Evolutionary conservation across 129 eudicot genomes (phyloP).

Genomic region (Cynara cardunculus): DNA sequence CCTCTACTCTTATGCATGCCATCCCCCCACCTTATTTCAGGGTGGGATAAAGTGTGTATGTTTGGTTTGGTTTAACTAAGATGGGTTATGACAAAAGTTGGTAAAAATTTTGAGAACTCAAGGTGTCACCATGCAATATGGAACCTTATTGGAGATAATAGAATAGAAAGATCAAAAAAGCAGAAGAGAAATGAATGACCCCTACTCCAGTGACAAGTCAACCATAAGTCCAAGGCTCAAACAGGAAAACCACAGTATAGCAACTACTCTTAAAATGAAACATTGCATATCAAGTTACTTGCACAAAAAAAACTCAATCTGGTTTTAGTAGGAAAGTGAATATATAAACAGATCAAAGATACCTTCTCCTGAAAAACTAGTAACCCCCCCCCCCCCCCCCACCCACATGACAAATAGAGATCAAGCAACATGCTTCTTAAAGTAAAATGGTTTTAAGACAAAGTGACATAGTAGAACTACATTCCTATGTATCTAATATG

Average conservation of each 20-base stretch:
- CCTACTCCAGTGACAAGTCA: background rate
- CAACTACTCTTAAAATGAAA: background rate
- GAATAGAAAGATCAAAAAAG: background rate
- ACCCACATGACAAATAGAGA: too few species aligned
- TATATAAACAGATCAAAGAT: background rate
- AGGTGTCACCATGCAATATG: background rate
- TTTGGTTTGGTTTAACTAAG: background rate
- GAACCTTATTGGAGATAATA: background rate
- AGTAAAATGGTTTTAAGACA: background rate
- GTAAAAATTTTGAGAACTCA: background rate
- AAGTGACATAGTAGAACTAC: background rate
- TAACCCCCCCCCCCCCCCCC: too few species aligned
- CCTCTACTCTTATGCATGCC: too few species aligned
- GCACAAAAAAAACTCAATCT: background rate
- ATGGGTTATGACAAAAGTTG: background rate
- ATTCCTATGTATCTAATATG: background rate
- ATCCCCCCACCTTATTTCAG: too few species aligned
- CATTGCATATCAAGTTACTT: background rate
- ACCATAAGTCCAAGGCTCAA: background rate
- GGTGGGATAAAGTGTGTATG: background rate
- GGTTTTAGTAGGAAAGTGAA: background rate
- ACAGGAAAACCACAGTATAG: background rate
- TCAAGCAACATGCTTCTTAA: too few species aligned
- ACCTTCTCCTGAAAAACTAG: background rate
- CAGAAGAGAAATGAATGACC: background rate